Conservation (phyloP, 2,329 filamentous ascomycete species). For the Verticillium tricorpus region DNA sequence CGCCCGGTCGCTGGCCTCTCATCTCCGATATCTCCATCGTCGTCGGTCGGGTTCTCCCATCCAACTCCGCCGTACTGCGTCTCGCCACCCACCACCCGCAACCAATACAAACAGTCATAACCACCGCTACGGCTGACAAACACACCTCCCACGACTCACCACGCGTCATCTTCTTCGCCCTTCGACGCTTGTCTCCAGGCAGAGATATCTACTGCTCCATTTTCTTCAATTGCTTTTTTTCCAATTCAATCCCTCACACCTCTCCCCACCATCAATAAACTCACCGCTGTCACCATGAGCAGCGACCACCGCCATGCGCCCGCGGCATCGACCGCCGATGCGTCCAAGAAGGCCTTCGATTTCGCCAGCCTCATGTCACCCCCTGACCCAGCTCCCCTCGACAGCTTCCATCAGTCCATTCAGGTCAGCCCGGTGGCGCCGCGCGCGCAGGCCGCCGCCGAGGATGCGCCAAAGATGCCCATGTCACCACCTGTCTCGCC, state of each 20-base stretch:
- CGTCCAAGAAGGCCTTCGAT: constrained; percentile 23
- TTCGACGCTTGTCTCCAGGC: background rate
- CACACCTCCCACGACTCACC: background rate
- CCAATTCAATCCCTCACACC: background rate
- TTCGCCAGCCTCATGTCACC: constrained; percentile 59
- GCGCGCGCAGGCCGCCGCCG: background rate
- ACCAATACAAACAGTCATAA: constrained; percentile 2
- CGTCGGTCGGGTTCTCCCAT: background rate
- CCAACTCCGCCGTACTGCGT: constrained; percentile 1
- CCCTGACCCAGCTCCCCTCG: constrained; percentile 48
- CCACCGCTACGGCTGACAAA: constrained; percentile 13
- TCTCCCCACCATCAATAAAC: background rate
- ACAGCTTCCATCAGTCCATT: constrained; percentile 41
- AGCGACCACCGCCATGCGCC: background rate
- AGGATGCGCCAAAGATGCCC: constrained; percentile 25
- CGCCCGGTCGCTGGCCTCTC: background rate
- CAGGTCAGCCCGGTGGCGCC: constrained; percentile 2
- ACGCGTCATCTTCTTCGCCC: background rate
- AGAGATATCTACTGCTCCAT: background rate
- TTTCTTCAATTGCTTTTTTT: background rate
- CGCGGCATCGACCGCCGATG: background rate
- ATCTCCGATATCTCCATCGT: constrained; percentile 12
- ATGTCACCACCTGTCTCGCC: constrained; percentile 59
- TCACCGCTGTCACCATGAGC: background rate
- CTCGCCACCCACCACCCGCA: constrained; percentile 9